A percentile compares a stretch with the other conserved stretches of the same genome.
phyloP scores from a whole-genome alignment of 2,329 filamentous ascomycete species.

The Fusarium pininemorale region DNA sequence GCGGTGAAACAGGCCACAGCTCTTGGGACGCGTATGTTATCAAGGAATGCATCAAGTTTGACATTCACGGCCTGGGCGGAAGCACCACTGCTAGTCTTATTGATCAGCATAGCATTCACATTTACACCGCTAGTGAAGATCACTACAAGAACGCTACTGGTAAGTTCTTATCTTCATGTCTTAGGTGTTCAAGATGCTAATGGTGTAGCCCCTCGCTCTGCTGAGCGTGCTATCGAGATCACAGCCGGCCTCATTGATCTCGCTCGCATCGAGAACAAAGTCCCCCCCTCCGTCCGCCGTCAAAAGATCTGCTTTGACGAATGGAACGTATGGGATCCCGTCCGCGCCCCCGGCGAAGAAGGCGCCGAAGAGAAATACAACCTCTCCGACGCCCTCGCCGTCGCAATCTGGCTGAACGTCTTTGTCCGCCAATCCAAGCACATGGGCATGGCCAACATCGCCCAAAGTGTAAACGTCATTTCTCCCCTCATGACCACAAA shows the following conservation, averaged over 20 bases:
- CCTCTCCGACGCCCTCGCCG: constrained; percentile 78
- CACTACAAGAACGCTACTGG: constrained; percentile 61
- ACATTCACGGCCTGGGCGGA: constrained; percentile 47
- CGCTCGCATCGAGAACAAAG: constrained; percentile 73
- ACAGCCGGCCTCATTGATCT: constrained; percentile 75
- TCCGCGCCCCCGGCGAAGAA: constrained; percentile 73
- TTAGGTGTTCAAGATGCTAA: not conserved
- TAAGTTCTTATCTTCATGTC: not conserved
- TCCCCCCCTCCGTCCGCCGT: constrained; percentile 66
- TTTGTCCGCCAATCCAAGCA: constrained; percentile 76
- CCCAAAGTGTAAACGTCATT: constrained; percentile 82
- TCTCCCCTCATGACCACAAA: constrained; percentile 77
- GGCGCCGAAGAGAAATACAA: constrained; percentile 81
- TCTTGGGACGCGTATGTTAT: constrained; percentile 80
- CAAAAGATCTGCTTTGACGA: constrained; percentile 84
- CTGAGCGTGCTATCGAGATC: constrained; percentile 79
- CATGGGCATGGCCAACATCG: constrained; percentile 82
- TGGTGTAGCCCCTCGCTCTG: constrained; percentile 66
- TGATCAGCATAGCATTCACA: constrained; percentile 84
- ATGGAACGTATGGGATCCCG: constrained; percentile 85
- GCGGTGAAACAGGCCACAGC: constrained; percentile 74
- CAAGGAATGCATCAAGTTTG: constrained; percentile 68
- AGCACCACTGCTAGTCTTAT: constrained; percentile 58
- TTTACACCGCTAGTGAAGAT: constrained; percentile 72
- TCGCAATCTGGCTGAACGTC: constrained; percentile 78